Evolutionary conservation across 1,284 basidiomycete species (phyloP).

Genomic region (Trametes polyzona): DNA sequence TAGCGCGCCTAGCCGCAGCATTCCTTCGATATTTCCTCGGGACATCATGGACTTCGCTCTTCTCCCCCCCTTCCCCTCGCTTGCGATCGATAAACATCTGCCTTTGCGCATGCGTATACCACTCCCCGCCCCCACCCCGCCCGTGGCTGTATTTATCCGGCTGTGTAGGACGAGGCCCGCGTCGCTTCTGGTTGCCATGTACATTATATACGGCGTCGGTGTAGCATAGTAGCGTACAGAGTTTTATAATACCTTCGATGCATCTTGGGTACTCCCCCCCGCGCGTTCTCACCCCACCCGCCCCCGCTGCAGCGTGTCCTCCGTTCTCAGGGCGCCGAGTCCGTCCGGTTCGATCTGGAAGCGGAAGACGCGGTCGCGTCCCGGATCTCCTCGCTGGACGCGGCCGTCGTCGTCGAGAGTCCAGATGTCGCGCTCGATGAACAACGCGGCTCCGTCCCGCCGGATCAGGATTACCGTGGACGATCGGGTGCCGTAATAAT

Average conservation of each 20-base stretch:
- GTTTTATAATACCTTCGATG: constrained; percentile 18
- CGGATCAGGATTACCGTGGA: constrained; percentile 73
- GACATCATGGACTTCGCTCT: constrained; percentile 12
- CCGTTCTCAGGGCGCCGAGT: constrained; percentile 11
- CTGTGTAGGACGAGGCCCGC: constrained; percentile 17
- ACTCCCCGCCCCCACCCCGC: background rate
- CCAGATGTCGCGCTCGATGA: constrained; percentile 78
- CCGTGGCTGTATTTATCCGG: constrained; percentile 22
- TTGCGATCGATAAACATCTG: constrained; percentile 16
- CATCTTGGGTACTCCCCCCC: constrained; percentile 22
- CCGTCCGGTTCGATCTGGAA: constrained; percentile 45
- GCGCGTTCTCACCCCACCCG: constrained; percentile 27
- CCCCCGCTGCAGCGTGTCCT: constrained; percentile 12
- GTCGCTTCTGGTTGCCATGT: constrained; percentile 17
- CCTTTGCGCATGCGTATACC: constrained; percentile 18
- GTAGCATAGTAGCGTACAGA: constrained; percentile 28
- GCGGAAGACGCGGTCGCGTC: constrained; percentile 54
- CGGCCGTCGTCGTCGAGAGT: constrained; percentile 40
- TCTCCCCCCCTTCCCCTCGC: constrained; percentile 2
- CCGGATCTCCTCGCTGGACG: constrained; percentile 40
- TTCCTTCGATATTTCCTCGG: constrained; percentile 10
- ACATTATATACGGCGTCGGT: constrained; percentile 25
- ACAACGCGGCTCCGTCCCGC: constrained; percentile 61
- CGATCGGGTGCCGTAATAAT: constrained; percentile 69
- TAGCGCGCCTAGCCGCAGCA: too few relatives aligned